These are phyloP conservation scores for Rhodosporidiobolus sp. DNA, from an alignment of 768 basidiomycete genomes.

Conservation along the genomic window DNA sequence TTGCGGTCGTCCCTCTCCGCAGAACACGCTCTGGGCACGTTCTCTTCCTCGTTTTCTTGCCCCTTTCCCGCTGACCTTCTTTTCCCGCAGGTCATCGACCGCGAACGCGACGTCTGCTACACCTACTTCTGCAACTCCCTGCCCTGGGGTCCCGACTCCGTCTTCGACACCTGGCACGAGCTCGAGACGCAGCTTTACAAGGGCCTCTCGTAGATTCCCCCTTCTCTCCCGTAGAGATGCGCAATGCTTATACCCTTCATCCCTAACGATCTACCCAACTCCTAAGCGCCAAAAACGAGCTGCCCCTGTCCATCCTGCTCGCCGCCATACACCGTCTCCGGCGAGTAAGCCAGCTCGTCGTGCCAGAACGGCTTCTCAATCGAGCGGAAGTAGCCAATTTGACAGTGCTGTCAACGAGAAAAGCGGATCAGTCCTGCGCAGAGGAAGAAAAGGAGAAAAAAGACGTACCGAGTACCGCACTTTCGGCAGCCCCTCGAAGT, in stretches of 20 bases:
- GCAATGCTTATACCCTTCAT: too few species aligned
- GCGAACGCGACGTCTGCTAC: slow-evolving; percentile 2
- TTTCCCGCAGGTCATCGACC: slow-evolving; percentile 12
- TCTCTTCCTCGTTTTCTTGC: too few species aligned
- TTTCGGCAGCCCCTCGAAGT: slow-evolving; percentile 35
- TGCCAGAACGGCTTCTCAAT: slow-evolving; percentile 33
- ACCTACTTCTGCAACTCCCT: background rate
- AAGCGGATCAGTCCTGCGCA: background rate
- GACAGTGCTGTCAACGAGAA: slow-evolving; percentile 13
- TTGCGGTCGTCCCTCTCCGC: background rate
- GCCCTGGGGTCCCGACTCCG: background rate
- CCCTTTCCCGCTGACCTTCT: too few species aligned
- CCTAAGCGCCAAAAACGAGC: background rate
- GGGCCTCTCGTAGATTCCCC: background rate
- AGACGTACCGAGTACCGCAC: slow-evolving; percentile 25
- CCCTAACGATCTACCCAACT: too few species aligned
- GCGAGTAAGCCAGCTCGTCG: slow-evolving; percentile 13
- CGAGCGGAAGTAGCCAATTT: slow-evolving; percentile 30
- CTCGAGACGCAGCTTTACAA: slow-evolving; percentile 10
- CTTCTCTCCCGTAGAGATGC: background rate
- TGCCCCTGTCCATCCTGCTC: background rate
- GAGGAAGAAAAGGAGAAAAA: background rate
- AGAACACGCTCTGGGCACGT: slow-evolving; percentile 27
- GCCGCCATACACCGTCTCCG: background rate
- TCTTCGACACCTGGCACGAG: background rate